Percentiles rank a stretch among this genome's conserved stretches.
Evolutionary conservation across 2,329 filamentous ascomycete genomes (phyloP).

Genomic region (Apiospora phragmitis): DNA sequence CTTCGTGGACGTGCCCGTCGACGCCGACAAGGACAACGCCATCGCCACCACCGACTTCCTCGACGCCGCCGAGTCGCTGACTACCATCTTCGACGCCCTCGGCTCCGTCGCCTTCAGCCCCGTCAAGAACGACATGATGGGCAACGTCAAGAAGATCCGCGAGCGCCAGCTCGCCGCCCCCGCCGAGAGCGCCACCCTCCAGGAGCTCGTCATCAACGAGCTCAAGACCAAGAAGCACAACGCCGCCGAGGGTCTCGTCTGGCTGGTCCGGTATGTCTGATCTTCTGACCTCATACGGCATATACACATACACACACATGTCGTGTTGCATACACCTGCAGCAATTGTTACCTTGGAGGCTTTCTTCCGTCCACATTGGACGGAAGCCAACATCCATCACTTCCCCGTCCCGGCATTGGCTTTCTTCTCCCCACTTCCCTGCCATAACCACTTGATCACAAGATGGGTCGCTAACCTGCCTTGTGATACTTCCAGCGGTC

Average conservation of each 20-base stretch:
- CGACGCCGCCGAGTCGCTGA: constrained; percentile 84
- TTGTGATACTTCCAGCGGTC: constrained; percentile 58
- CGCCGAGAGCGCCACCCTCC: constrained; percentile 77
- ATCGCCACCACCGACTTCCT: constrained; percentile 86
- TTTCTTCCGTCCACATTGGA: not conserved
- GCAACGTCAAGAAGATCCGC: constrained; percentile 96
- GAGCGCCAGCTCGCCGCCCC: constrained; percentile 79
- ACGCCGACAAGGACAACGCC: constrained; percentile 71
- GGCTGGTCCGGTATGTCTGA: constrained; percentile 74
- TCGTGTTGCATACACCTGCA: not conserved
- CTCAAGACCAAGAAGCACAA: constrained; percentile 85
- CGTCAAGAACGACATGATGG: constrained; percentile 87
- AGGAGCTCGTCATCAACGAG: constrained; percentile 84
- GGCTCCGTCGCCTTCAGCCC: constrained; percentile 78
- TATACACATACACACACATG: not conserved
- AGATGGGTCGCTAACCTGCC: not conserved
- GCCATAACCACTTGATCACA: not conserved
- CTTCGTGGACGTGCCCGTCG: constrained; percentile 80
- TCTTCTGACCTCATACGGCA: not conserved
- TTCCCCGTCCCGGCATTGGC: not conserved
- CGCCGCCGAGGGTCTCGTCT: constrained; percentile 86
- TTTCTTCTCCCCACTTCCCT: constrained; percentile 5
- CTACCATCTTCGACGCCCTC: constrained; percentile 76
- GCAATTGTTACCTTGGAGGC: not conserved
- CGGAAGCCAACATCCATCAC: not conserved